These are phyloP conservation scores for Anaeramoeba flamelloides DNA, from an alignment of 78 protist genomes.

Conservation along the genomic window DNA sequence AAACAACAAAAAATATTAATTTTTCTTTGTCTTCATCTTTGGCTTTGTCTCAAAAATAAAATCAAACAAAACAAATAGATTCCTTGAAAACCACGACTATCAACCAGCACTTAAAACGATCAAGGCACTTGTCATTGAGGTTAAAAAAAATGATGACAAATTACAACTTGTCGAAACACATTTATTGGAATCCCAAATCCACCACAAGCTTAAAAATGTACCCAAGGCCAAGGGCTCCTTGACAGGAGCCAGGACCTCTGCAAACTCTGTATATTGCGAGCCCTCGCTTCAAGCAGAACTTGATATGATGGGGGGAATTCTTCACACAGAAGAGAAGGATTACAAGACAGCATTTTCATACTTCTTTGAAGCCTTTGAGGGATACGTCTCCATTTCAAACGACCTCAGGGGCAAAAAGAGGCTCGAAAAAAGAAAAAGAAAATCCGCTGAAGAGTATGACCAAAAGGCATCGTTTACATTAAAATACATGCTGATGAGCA, in stretches of 20 bases:
- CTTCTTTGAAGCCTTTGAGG: slow-evolving; percentile 87
- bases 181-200: slow-evolving; percentile 57
- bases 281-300: slow-evolving; percentile 75
- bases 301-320: slow-evolving; percentile 72
- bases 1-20: background rate
- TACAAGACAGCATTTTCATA: slow-evolving; percentile 87
- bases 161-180: slow-evolving; percentile 81
- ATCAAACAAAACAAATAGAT: too few relatives aligned
- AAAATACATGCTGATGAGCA: slow-evolving; percentile 84
- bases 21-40: background rate
- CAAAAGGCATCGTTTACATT: slow-evolving; percentile 35
- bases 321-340: slow-evolving; percentile 89
- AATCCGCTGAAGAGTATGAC: too few relatives aligned
- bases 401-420: too few relatives aligned
- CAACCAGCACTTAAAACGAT: slow-evolving; percentile 40
- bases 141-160: slow-evolving; percentile 81
- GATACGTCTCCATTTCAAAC: slow-evolving; percentile 20
- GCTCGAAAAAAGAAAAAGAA: too few relatives aligned
- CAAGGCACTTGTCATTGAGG: slow-evolving; percentile 57
- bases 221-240: slow-evolving; percentile 67
- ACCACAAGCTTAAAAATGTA: slow-evolving; percentile 52
- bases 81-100: slow-evolving; percentile 41
- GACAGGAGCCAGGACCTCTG: slow-evolving; percentile 81
- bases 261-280: slow-evolving; percentile 88
- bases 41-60: too few relatives aligned